Base-by-base conservation (phyloP, 2,329 filamentous ascomycete genomes). In the Penicillium sp. region DNA sequence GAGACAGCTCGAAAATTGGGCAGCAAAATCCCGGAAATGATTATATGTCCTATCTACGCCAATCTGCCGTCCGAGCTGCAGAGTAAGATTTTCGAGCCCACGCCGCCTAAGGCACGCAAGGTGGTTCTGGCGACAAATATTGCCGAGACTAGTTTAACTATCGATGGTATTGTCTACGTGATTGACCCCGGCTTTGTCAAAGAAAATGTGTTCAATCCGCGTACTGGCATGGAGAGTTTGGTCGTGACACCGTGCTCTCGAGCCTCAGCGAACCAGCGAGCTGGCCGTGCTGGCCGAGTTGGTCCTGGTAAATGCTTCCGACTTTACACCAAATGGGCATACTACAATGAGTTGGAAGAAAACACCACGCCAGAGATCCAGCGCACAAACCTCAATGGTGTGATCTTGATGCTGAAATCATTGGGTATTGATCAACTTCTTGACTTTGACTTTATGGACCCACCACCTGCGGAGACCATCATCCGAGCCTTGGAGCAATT, bases 61-160 rank as follows among this genome's bases (percentile, higher is more conserved):
- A 96, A 96, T 68, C 77, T 99, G 39, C 93, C 93, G 0, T 92
- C 91, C 0, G 93, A 98, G 57, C 78, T 96, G 1, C 95, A 99
- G 71, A 86, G 89, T 48, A 93, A 93, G 71, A 96, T 98, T 63
- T 99, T 99, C 68, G 91, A 96, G 67, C 92, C 93, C 0, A 96
- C 93, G 0, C 93, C 95, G 0, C 85, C 89, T 0, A 88, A 88
- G 19, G 88, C 90, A 0, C 85, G 95, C 27, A 99, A 98, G 71
- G 91, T 98, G 0, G 91, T 99, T 0, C 78, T 98, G 37, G 92
- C 93, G 0, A 98, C 95, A 2, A 99, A 99, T 70, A 98, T 99
- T 73, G 95, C 95, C 2, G 95, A 99, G 74, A 99, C 95, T 0
- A 92, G 87, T 79, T 78, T 99, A 69, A 99, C 95, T 0, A 96